These are phyloP conservation scores for Capsicum rhomboideum DNA, from an alignment of 257 asterid species.

Conservation along the genomic window DNA sequence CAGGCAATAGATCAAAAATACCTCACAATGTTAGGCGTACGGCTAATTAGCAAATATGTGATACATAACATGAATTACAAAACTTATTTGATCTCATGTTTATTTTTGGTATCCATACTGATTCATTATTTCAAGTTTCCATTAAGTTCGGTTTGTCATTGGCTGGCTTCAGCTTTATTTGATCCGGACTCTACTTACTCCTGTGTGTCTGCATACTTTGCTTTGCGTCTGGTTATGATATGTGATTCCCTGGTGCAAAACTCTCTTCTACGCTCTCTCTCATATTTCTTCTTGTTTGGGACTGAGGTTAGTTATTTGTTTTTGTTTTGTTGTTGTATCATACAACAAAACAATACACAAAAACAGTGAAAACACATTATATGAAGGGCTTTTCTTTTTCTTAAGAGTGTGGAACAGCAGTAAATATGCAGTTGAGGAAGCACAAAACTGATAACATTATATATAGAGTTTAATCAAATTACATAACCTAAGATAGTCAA, in stretches of 20 bases:
- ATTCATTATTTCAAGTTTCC: not conserved
- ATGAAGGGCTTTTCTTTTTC: not conserved
- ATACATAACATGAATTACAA: not conserved
- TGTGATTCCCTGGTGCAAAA: too few species aligned
- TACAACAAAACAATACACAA: not conserved
- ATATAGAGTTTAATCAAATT: not conserved
- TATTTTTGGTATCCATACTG: not conserved
- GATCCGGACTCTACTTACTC: too few species aligned
- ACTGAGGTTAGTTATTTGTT: not conserved
- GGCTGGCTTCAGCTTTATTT: too few species aligned
- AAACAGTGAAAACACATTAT: not conserved
- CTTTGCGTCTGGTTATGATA: too few species aligned
- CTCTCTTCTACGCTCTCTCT: not conserved
- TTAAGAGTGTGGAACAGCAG: not conserved
- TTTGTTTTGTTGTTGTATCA: not conserved
- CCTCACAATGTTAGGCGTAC: not conserved
- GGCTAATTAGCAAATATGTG: not conserved
- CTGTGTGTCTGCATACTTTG: too few species aligned
- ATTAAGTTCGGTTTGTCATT: not conserved
- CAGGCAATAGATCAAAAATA: not conserved
- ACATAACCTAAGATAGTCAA: not conserved
- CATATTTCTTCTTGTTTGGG: not conserved
- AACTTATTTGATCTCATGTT: not conserved
- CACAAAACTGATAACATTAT: not conserved
- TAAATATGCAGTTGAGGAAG: not conserved